A percentile compares a stretch with the other conserved stretches of the same genome.
Evolutionary conservation across 768 basidiomycete species (phyloP).

Genomic region (Leccinellum luteum): DNA sequence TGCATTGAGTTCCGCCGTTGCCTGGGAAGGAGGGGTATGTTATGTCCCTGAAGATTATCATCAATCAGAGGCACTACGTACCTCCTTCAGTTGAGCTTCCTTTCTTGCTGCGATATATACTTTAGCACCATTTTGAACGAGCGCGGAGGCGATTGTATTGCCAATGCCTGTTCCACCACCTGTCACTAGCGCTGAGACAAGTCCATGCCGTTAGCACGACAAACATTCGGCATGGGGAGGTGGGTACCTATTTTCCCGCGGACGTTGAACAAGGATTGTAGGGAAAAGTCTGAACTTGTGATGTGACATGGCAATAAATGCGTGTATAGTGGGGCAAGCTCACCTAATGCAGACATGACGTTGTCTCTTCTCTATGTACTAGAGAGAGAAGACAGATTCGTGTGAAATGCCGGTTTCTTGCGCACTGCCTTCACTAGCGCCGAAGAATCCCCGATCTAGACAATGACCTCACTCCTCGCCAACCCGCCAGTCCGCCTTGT

Average conservation of each 20-base stretch:
- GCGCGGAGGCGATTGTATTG: constrained; percentile 78
- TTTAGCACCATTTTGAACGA: constrained; percentile 81
- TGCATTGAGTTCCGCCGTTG: constrained; percentile 59
- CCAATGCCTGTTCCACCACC: constrained; percentile 86
- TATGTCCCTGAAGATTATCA: constrained; percentile 34
- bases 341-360: constrained; percentile 17
- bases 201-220: not conserved
- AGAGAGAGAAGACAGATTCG: not conserved
- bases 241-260: constrained; percentile 64
- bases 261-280: constrained; percentile 59
- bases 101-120: constrained; percentile 91
- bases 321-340: not conserved
- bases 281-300: constrained; percentile 43
- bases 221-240: not conserved
- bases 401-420: not conserved
- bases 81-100: constrained; percentile 74
- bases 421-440: constrained; percentile 1
- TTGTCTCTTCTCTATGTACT: not conserved
- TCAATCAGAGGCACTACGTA: constrained; percentile 24
- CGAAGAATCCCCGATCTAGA: no score
- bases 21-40: constrained; percentile 28
- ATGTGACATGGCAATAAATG: not conserved
- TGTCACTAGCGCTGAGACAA: constrained; percentile 66
- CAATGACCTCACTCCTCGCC: no score
- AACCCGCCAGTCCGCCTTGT: constrained; percentile 62